Base-by-base conservation (phyloP, 176 grass and related monocot genomes). In the Carex kokanica region DNA sequence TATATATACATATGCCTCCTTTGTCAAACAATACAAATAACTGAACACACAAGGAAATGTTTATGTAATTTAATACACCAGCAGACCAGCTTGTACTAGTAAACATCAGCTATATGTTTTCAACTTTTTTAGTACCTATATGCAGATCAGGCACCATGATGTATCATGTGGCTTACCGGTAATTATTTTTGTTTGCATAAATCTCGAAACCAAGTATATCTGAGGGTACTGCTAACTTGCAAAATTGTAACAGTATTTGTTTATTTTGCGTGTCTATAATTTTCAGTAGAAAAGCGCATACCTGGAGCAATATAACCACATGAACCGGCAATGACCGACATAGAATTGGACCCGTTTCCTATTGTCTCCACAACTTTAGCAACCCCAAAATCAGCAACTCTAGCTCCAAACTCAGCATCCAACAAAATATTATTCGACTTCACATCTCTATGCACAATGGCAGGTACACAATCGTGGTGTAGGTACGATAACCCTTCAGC, bases 301-400 rank as follows among this genome's bases (percentile, higher is more conserved):
- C 94, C 94, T 60, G 95, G 95, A 31, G 95, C 95, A 8, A 98
- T 95, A 78, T 98, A 98, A 1, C 95, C 95, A 12, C 92, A 93
- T 0, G 95, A 95, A 5, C 95, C 95, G 0, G 92, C 92, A 47
- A 98, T 95, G 0, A 91, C 89, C 0, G 95, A 98, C 95, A 98
- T 98, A 62, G 92, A 90, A 81, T 87, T 91, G 3, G 85, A 78
- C 8, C 78, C 86, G 8, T 57, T 64, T 51, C 80, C 91, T 3
- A 83, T 79, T 12, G 53, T 55, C 52, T 90, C 90, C 5, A 94
- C 71, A 23, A 84, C 87, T 81, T 94, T 98, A 49, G 95, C 95
- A 2, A 98, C 87, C 0, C 95, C 95, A 31, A 94, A 94, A 51
- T 98, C 95, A 0, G 95, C 90, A 3, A 98, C 89, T 0, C 89